Percentiles rank a stretch among this genome's conserved stretches.
Conservation (phyloP, 192 early-diverging fungal genomes). For the Rhizophagus sp. region DNA sequence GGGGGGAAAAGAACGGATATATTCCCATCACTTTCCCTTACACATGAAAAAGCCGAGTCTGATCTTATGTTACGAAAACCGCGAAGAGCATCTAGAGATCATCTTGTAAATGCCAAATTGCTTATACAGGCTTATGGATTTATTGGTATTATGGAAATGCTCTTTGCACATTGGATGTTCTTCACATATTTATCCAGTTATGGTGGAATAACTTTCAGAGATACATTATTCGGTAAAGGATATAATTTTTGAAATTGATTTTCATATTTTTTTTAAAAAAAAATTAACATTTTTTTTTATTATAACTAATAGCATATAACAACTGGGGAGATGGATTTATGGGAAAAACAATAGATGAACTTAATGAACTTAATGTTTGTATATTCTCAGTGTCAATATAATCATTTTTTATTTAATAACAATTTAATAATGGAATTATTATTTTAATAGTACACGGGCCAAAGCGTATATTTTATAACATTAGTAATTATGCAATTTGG, state of each 20-base stretch:
- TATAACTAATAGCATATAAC: conserved; percentile 38
- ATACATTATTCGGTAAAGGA: not conserved
- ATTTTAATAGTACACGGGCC: conserved; percentile 42
- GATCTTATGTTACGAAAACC: conserved; percentile 72
- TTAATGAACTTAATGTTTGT: conserved; percentile 35
- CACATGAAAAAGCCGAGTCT: conserved; percentile 76
- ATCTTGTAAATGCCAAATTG: conserved; percentile 64
- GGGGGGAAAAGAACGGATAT: conserved; percentile 55
- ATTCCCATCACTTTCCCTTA: conserved; percentile 65
- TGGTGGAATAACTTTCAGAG: conserved; percentile 39
- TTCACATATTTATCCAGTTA: conserved; percentile 66
- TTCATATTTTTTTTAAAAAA: no score
- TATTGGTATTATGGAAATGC: conserved; percentile 68
- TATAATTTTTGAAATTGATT: no score
- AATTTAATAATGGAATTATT: not conserved
- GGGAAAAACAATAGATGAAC: conserved; percentile 33
- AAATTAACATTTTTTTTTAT: conserved; percentile 21
- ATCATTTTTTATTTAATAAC: not conserved
- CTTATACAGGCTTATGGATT: conserved; percentile 78
- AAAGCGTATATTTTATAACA: conserved; percentile 65
- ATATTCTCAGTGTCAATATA: not conserved
- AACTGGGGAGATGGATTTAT: conserved; percentile 34
- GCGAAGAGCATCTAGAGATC: conserved; percentile 67
- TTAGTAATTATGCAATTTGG: conserved; percentile 64
- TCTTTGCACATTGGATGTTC: conserved; percentile 70